phyloP scores from a whole-genome alignment of 139 green algal genomes.

The Pleodorina starrii region DNA sequence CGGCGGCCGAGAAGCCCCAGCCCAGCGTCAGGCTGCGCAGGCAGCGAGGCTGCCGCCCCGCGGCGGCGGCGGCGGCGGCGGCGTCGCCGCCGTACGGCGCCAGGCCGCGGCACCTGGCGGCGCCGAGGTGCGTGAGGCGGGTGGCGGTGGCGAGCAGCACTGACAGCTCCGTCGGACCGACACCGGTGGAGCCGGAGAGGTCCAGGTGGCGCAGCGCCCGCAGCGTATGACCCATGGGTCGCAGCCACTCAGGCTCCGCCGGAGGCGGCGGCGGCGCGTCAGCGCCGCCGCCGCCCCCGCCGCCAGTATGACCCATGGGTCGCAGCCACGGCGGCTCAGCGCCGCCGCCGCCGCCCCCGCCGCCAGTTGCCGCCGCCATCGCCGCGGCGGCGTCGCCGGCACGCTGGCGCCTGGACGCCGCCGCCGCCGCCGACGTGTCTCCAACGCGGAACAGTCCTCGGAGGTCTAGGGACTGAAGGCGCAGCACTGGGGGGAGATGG shows the following conservation, averaged over 20 bases:
- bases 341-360: too few relatives aligned
- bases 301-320: too few relatives aligned
- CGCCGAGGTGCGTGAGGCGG: not conserved
- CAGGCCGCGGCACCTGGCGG: constrained; percentile 4
- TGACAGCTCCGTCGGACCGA: not conserved
- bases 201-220: not conserved
- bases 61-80: not conserved
- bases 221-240: not conserved
- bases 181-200: not conserved
- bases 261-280: too few relatives aligned
- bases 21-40: constrained; percentile 24
- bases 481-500: not conserved
- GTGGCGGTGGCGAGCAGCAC: not conserved
- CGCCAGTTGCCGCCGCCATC: too few relatives aligned
- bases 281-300: too few relatives aligned
- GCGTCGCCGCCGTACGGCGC: not conserved
- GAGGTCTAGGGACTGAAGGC: constrained; percentile 20
- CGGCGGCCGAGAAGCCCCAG: constrained; percentile 6
- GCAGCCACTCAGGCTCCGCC: not conserved
- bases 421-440: not conserved
- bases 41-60: not conserved
- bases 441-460: not conserved
- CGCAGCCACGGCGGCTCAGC: too few relatives aligned
- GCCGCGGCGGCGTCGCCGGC: too few relatives aligned
- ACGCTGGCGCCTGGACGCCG: too few relatives aligned